Percentiles rank a stretch among this genome's conserved stretches.
phyloP scores from a whole-genome alignment of 306 rosid genomes.

The Casuarina equisetifolia region DNA sequence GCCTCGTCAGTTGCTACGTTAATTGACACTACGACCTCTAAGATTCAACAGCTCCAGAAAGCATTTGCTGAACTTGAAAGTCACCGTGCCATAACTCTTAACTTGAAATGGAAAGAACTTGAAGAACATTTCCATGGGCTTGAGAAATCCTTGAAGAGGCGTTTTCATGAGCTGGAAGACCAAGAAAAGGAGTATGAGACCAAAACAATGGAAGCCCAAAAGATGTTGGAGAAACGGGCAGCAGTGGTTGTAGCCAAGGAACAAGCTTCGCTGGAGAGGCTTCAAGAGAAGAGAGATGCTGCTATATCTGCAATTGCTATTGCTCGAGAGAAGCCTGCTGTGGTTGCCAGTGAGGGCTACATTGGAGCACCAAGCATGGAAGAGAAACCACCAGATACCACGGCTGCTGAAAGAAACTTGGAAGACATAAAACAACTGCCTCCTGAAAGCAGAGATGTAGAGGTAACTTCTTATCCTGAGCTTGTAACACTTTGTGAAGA shows the following conservation, averaged over 20 bases:
- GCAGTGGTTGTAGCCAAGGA: constrained; percentile 80
- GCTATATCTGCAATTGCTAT: constrained; percentile 65
- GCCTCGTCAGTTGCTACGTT: constrained; percentile 63
- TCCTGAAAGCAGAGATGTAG: constrained; percentile 43
- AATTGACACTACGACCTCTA: constrained; percentile 82
- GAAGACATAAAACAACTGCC: constrained; percentile 53
- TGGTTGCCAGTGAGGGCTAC: constrained; percentile 43
- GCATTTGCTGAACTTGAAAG: constrained; percentile 99
- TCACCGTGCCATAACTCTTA: constrained; percentile 81
- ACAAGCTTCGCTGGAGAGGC: constrained; percentile 64
- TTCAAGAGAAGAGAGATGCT: constrained; percentile 88
- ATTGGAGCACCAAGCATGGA: constrained; percentile 39
- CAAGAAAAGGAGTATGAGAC: constrained; percentile 86
- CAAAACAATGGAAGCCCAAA: constrained; percentile 66
- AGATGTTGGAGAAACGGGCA: constrained; percentile 66
- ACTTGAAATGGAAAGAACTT: constrained; percentile 95
- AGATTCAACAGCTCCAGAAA: constrained; percentile 94
- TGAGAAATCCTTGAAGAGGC: constrained; percentile 96
- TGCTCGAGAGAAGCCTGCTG: constrained; percentile 68
- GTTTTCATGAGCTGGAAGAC: constrained; percentile 92
- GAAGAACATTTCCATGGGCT: constrained; percentile 97
- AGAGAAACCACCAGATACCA: constrained; percentile 59
- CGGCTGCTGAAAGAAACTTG: constrained; percentile 44
- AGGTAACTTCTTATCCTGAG: constrained; percentile 66
- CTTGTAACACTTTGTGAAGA: constrained; percentile 70